Evolutionary conservation across 371 early-diverging fungal genomes (phyloP).

Genomic region (Syncephalastrum contaminatum): DNA sequence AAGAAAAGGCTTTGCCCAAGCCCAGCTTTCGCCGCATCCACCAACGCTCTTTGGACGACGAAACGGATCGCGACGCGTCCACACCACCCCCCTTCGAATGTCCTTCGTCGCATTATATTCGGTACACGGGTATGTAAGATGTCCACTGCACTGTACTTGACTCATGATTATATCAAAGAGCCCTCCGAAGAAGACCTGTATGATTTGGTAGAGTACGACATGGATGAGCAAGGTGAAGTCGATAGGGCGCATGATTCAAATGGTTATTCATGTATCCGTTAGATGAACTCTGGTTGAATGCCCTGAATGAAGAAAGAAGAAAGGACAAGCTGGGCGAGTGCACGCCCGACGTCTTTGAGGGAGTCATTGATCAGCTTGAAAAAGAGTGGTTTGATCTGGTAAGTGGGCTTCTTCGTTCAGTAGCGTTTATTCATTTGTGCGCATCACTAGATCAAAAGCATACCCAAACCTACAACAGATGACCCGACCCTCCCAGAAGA

Average conservation of each 20-base stretch:
- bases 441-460: constrained; percentile 32
- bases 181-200: constrained; percentile 82
- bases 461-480: constrained; percentile 35
- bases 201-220: constrained; percentile 89
- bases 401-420: too few relatives aligned
- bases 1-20: constrained; percentile 30
- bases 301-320: constrained; percentile 66
- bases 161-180: constrained; percentile 43
- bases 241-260: not conserved
- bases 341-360: constrained; percentile 76
- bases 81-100: constrained; percentile 26
- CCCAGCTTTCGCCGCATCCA: constrained; percentile 32
- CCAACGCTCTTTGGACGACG: constrained; percentile 8
- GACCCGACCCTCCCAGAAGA: constrained; percentile 67
- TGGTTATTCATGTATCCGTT: not conserved
- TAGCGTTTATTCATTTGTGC: too few relatives aligned
- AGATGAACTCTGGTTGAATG: constrained; percentile 77
- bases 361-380: constrained; percentile 88
- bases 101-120: constrained; percentile 61
- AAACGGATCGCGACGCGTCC: constrained; percentile 14
- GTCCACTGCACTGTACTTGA: not conserved
- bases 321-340: constrained; percentile 54
- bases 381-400: constrained; percentile 96
- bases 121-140: constrained; percentile 42
- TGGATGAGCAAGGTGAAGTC: constrained; percentile 91